These are phyloP conservation scores for Sanghuangporus sanghuang DNA, from an alignment of 1,284 basidiomycete species.

Conservation along the genomic window DNA sequence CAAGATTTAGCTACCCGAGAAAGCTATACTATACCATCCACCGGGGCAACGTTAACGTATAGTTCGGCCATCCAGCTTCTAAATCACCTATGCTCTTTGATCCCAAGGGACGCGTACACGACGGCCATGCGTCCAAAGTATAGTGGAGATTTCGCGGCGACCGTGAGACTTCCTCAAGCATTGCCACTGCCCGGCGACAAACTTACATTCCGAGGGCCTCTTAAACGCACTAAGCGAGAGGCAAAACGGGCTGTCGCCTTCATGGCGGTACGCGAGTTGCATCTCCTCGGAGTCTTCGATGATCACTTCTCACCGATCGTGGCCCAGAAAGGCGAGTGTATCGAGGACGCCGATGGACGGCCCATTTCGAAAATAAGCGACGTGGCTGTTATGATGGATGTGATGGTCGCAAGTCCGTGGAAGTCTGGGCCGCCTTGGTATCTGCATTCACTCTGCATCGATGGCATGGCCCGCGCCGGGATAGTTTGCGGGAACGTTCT, in stretches of 20 bases:
- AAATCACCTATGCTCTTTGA: conserved; percentile 66
- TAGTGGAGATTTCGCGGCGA: conserved; percentile 49
- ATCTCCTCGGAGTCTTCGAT: conserved; percentile 69
- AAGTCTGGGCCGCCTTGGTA: conserved; percentile 47
- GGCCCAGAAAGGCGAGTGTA: conserved; percentile 37
- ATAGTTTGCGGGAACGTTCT: conserved; percentile 58
- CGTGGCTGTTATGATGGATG: conserved; percentile 49
- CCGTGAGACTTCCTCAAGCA: conserved; percentile 60
- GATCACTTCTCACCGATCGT: conserved; percentile 65
- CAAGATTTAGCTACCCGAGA: conserved; percentile 60
- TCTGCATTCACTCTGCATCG: conserved; percentile 53
- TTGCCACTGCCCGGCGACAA: conserved; percentile 55
- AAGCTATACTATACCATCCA: conserved; percentile 62
- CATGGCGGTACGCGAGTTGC: conserved; percentile 61
- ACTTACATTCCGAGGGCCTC: conserved; percentile 52
- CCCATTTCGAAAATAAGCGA: conserved; percentile 36
- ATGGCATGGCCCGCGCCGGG: conserved; percentile 44
- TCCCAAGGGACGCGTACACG: conserved; percentile 69
- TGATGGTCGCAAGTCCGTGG: conserved; percentile 62
- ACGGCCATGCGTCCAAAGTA: conserved; percentile 54
- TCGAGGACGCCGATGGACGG: conserved; percentile 48
- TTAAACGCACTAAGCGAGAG: conserved; percentile 63
- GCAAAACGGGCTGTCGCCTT: conserved; percentile 80
- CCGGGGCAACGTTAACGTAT: conserved; percentile 74
- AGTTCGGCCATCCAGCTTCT: conserved; percentile 66